Conservation (phyloP, 768 basidiomycete species). For the Suillus ampliporus region DNA sequence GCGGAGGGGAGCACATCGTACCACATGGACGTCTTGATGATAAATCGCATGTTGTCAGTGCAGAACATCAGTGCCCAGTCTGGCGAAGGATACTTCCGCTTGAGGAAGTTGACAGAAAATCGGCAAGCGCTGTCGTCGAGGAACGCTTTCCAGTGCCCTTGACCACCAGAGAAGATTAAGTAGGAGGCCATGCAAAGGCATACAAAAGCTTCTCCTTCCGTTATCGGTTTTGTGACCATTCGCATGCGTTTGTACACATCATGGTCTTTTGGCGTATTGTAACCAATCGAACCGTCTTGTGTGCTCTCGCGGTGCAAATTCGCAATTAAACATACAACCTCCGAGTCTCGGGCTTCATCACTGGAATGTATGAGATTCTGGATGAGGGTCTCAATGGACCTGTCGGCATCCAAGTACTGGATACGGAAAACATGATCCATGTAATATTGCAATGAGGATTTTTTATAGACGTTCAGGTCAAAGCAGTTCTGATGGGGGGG, state of each 20-base stretch:
- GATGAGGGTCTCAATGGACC: slow-evolving; percentile 51
- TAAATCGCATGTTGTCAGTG: slow-evolving; percentile 62
- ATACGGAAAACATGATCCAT: slow-evolving; percentile 64
- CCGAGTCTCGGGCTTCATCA: slow-evolving; percentile 51
- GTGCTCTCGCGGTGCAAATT: slow-evolving; percentile 52
- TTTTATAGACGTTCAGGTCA: slow-evolving; percentile 23
- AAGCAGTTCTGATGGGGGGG: slow-evolving; percentile 20
- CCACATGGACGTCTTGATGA: slow-evolving; percentile 86
- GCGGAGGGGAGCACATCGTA: slow-evolving; percentile 84
- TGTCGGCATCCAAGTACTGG: slow-evolving; percentile 74
- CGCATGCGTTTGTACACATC: slow-evolving; percentile 33
- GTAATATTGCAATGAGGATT: slow-evolving; percentile 48
- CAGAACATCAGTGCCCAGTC: slow-evolving; percentile 52
- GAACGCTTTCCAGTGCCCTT: slow-evolving; percentile 71
- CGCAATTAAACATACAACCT: slow-evolving; percentile 68
- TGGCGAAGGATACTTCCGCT: slow-evolving; percentile 42
- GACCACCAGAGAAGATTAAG: slow-evolving; percentile 79
- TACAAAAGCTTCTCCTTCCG: slow-evolving; percentile 77
- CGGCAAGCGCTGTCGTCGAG: slow-evolving; percentile 62
- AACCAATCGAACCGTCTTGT: slow-evolving; percentile 28
- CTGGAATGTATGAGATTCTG: slow-evolving; percentile 53
- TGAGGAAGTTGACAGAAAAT: slow-evolving; percentile 59
- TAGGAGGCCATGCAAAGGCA: slow-evolving; percentile 77
- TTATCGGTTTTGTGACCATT: slow-evolving; percentile 29
- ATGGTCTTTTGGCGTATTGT: slow-evolving; percentile 30